These are phyloP conservation scores for Quillaja saponaria DNA, from an alignment of 306 rosid species.

Conservation along the genomic window DNA sequence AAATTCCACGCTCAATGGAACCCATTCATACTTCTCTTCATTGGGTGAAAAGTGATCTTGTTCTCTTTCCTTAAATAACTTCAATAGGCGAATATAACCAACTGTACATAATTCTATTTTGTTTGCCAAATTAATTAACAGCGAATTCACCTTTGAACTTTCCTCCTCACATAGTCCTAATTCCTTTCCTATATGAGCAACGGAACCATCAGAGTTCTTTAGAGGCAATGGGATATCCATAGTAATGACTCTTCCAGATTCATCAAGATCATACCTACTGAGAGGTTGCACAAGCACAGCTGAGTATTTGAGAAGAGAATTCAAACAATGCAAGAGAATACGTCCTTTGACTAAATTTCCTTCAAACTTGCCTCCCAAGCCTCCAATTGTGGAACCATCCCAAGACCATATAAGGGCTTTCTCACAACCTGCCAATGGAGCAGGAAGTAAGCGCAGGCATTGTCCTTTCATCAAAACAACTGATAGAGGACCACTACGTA, in stretches of 20 bases:
- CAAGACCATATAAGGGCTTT: constrained; percentile 96
- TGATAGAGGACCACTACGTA: constrained; percentile 79
- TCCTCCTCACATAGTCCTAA: constrained; percentile 67
- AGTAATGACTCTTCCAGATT: constrained; percentile 65
- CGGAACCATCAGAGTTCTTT: constrained; percentile 77
- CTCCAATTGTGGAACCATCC: constrained; percentile 86
- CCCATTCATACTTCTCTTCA: constrained; percentile 78
- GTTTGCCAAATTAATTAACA: constrained; percentile 62
- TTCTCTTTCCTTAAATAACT: constrained; percentile 64
- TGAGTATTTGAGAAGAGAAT: constrained; percentile 78
- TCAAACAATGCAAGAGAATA: constrained; percentile 84
- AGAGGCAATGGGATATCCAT: constrained; percentile 90
- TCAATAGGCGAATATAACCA: constrained; percentile 84
- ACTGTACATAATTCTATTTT: constrained; percentile 74
- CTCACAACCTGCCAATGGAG: constrained; percentile 91
- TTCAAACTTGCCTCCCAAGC: constrained; percentile 83
- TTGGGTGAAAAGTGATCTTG: constrained; percentile 43
- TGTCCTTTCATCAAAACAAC: constrained; percentile 96
- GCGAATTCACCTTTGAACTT: constrained; percentile 54
- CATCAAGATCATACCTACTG: constrained; percentile 67
- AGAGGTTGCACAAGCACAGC: constrained; percentile 94
- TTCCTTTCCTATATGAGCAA: constrained; percentile 61
- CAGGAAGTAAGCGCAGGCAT: constrained; percentile 89
- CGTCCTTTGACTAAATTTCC: constrained; percentile 81
- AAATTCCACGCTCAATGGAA: constrained; percentile 86